Percentiles rank a stretch among this genome's conserved stretches.
Conservation (phyloP, 108 stramenopile genomes). For the Discostella stelligeroides region DNA sequence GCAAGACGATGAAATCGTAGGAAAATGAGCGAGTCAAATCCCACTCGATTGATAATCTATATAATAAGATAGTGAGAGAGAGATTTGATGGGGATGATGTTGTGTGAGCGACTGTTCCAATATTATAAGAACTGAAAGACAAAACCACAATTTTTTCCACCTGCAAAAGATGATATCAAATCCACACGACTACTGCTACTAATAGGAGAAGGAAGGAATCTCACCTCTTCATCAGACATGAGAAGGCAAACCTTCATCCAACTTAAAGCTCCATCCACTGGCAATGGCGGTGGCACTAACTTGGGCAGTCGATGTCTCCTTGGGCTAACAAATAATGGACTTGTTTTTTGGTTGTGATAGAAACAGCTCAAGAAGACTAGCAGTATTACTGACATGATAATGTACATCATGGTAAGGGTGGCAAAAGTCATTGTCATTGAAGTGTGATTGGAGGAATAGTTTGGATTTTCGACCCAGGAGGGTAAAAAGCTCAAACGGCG, state of each 20-base stretch:
- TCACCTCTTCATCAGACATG: slow-evolving; percentile 77
- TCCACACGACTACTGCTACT: no score
- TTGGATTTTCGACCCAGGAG: slow-evolving; percentile 69
- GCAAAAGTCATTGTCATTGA: slow-evolving; percentile 85
- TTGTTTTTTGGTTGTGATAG: slow-evolving; percentile 88
- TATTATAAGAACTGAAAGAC: no score
- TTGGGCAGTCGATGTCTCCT: slow-evolving; percentile 86
- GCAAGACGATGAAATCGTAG: slow-evolving; percentile 87
- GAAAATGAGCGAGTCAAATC: slow-evolving; percentile 88
- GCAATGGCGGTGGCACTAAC: slow-evolving; percentile 81
- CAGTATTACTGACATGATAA: slow-evolving; percentile 62
- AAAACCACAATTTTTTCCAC: no score
- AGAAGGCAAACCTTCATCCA: slow-evolving; percentile 85
- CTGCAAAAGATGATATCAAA: no score
- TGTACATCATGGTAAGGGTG: slow-evolving; percentile 69
- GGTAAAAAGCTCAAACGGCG: slow-evolving; percentile 78
- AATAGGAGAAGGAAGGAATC: no score
- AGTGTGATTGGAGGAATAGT: slow-evolving; percentile 10
- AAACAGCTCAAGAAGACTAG: slow-evolving; percentile 83
- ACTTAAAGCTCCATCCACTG: slow-evolving; percentile 75
- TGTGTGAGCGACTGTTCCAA: background rate
- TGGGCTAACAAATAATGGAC: slow-evolving; percentile 81
- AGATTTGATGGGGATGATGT: background rate
- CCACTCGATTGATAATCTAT: slow-evolving; percentile 84
- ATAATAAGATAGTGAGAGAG: no score